Base-by-base conservation (phyloP, 768 basidiomycete species). In the Xerocomellus amylosporus region DNA sequence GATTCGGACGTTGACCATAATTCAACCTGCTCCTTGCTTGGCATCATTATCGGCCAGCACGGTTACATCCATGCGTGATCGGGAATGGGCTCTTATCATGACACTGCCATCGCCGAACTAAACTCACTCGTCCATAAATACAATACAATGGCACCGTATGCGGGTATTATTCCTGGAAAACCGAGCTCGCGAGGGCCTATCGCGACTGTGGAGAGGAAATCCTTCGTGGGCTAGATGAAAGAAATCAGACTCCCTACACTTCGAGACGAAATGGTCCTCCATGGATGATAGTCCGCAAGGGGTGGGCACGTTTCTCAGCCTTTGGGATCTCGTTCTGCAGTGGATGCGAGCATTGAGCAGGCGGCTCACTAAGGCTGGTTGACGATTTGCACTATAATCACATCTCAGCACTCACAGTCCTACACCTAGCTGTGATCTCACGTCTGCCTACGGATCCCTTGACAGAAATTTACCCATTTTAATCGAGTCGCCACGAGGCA, bases 71-170 rank as follows among this genome's bases (percentile, higher is more conserved):
- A 70, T 84, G 52, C 81, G 85, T 15, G 90, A 93, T 67, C 61
- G 66, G 4, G 82, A 81, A 49, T 93, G 91, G 91, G 71, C 17
- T 69, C 77, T 42, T 90, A 90, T 61, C 89, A 92, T 61, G 79
- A 84, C 33, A 74, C 80, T 3, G 86, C 86, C 13, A 63, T 93
- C 36, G 77, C 75, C 30, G 86, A 93, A 59, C 71, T 93, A 38
- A 93, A 94, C 68, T 75, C 82, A 4, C 75, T 87, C 6, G 85
- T 93, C 26, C 78, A 90, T 46, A 84, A 86, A 71, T 88, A 90
- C 72, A 93, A 94, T 64, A 85, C 80, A 8, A 67, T 88, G 41
- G 92, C 91, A 13, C 91, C 90, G 2, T 88, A 88, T 62, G 75
- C 83, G 5, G 90, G 5, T 82, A 85, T 55, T 78, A 88, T 55